Base-by-base conservation (phyloP, 2,329 filamentous ascomycete species). In the Scytalidium lignicola region DNA sequence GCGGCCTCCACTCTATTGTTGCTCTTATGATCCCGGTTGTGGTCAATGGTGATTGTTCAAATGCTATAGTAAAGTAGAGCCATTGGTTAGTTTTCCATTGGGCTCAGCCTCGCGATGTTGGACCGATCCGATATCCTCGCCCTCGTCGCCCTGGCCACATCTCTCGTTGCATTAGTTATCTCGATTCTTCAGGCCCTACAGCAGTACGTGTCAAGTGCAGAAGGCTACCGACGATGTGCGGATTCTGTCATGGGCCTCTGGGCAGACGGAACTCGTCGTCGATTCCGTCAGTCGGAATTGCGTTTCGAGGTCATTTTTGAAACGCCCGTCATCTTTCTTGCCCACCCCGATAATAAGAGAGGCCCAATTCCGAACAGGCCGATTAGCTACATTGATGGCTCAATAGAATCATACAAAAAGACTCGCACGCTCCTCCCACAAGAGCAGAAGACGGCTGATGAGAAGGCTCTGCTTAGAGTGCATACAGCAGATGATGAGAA, bases 401-500 rank as follows among this genome's bases (percentile, higher is more conserved):
- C 57, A 0, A 20, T 37, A 1, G 23, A 55, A 3, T 62, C 58
- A 1, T 64, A 61, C 39, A 23, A 46, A 3, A 53, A 60, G 9
- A 63, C 61, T 0, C 44, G 47, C 6, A 52, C 62, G 7, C 39
- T 58, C 4, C 42, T 42, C 7, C 47, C 37, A 2, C 5, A 22
- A 3, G 57, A 45, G 18, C 54, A 60, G 41, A 3, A 42, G 10
- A 18, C 46, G 21, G 53, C 39, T n/a, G 53, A 57, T 12, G 9
- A 39, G 7, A 43, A 58, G 39, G 37, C 55, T 2, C 48, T 42
- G 15, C 43, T 50, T 26, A 51, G 57, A 18, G 67, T 80, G 0
- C 75, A 78, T 52, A 81, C 78, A 2, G 74, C 76, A 5, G 75
- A 80, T 55, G 78, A 79, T 48, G 78, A 80, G 57, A 64, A 71